These are phyloP conservation scores for Coniochaeta pulveracea DNA, from an alignment of 2,329 filamentous ascomycete genomes.

Conservation along the genomic window DNA sequence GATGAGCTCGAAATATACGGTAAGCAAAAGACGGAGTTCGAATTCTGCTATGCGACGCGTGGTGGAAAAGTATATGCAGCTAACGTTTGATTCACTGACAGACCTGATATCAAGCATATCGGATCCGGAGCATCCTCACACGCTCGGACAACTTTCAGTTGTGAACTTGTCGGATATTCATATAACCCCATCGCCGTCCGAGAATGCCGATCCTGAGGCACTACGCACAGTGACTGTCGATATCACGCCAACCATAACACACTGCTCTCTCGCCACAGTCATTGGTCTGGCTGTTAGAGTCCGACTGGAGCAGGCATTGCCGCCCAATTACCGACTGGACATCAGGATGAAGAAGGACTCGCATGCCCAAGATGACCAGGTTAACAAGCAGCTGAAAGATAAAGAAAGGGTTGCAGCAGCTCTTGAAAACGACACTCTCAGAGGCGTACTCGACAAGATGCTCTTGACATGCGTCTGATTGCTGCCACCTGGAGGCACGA, in stretches of 20 bases:
- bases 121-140: slow-evolving; percentile 92
- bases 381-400: slow-evolving; percentile 92
- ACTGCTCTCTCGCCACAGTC: slow-evolving; percentile 92
- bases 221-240: slow-evolving; percentile 71
- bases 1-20: slow-evolving; percentile 97
- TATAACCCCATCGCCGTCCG: slow-evolving; percentile 55
- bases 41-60: too few relatives aligned
- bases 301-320: slow-evolving; percentile 79
- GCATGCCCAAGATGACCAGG: slow-evolving; percentile 89
- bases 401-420: slow-evolving; percentile 95
- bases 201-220: slow-evolving; percentile 36
- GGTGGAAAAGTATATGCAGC: too few relatives aligned
- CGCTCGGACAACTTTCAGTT: slow-evolving; percentile 83
- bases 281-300: slow-evolving; percentile 91
- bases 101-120: slow-evolving; percentile 92
- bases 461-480: slow-evolving; percentile 69
- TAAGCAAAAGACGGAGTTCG: too few relatives aligned
- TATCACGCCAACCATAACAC: slow-evolving; percentile 92
- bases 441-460: slow-evolving; percentile 87
- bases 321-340: slow-evolving; percentile 84
- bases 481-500: too few relatives aligned
- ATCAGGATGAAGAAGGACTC: slow-evolving; percentile 92
- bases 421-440: slow-evolving; percentile 83
- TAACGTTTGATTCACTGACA: slow-evolving; percentile 27
- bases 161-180: slow-evolving; percentile 92